Evolutionary conservation across 345 rosid genomes (phyloP), one percentile per base, ranked within the genome.

Genomic region (Citropsis articulata): DNA sequence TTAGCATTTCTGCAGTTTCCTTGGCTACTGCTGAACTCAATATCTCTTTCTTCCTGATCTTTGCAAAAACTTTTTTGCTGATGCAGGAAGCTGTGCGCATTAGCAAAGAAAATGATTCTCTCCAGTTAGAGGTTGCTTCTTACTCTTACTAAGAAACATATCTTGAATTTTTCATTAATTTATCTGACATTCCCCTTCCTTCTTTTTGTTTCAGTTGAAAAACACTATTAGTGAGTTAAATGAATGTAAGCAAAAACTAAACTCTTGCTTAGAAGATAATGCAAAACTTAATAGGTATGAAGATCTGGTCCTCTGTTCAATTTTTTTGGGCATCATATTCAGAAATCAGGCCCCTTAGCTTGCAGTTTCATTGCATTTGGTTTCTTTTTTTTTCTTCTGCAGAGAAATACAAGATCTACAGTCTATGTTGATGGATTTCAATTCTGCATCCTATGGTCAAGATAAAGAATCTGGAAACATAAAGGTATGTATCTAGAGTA

Each of bases 221-320:
- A 90, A 77, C 69, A 87, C 94, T 61, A 76, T 73, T 50, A 76
- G 72, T 70, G 93, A 95, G 85, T 84, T 92, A 75, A 96, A 93
- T 79, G 88, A 88, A 76, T 91, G 98, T 89, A 89, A 87, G 78
- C 25, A n/a, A 75, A 89, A 86, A 64, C 89, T 93, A 64, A 88
- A 75, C 73, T 85, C 90, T 84, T 95, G 95, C 87, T 77, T 93
- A 40, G 92, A 92, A 81, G 96, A 95, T 71, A 95, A 95, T 84
- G 88, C 87, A 76, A 90, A 88, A 78, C 91, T 95, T 73, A 82
- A 83, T 22, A 87, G 96, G 97, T 93, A 66, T 85, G 91, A 36
- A 72, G 71, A 61, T 87, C 79, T 71, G 36, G 66, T 77, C 73
- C 65, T 48, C 16, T 69, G 80, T 87, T 59, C 56, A 69, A 61